Conservation (phyloP, 257 asterid genomes). For the Anisodus acutangulus region DNA sequence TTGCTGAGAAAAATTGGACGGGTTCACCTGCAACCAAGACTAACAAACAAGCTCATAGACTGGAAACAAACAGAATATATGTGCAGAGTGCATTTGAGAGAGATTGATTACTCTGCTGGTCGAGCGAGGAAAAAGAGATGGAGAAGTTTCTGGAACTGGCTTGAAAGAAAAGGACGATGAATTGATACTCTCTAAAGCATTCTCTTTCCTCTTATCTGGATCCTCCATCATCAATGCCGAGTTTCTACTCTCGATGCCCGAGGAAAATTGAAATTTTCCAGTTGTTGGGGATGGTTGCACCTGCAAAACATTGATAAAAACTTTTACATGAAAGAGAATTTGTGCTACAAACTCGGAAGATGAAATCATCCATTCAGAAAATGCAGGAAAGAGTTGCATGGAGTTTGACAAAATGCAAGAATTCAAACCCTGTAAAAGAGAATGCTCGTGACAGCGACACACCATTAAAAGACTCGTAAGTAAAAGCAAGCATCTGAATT, state of each 20-base stretch:
- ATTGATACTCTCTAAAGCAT: conserved; percentile 50
- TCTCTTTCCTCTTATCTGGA: conserved; percentile 59
- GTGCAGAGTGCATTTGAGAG: not conserved
- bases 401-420: conserved; percentile 1
- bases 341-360: conserved; percentile 11
- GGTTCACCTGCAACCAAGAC: conserved; percentile 41
- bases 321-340: not conserved
- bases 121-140: conserved; percentile 46
- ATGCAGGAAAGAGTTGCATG: not conserved
- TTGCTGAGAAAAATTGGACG: conserved; percentile 48
- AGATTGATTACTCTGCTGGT: conserved; percentile 53
- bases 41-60: conserved; percentile 29
- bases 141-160: conserved; percentile 55
- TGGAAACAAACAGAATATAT: conserved; percentile 3
- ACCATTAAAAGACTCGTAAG: not conserved
- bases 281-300: conserved; percentile 79
- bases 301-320: conserved; percentile 31
- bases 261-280: conserved; percentile 57
- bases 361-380: not conserved
- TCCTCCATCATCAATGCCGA: conserved; percentile 39
- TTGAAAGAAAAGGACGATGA: conserved; percentile 70
- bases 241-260: conserved; percentile 45
- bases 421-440: not conserved
- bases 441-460: not conserved
- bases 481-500: not conserved